Evolutionary conservation across 345 rosid species (phyloP), one percentile per base, ranked within the genome.

Genomic region (Citrus hindsii): DNA sequence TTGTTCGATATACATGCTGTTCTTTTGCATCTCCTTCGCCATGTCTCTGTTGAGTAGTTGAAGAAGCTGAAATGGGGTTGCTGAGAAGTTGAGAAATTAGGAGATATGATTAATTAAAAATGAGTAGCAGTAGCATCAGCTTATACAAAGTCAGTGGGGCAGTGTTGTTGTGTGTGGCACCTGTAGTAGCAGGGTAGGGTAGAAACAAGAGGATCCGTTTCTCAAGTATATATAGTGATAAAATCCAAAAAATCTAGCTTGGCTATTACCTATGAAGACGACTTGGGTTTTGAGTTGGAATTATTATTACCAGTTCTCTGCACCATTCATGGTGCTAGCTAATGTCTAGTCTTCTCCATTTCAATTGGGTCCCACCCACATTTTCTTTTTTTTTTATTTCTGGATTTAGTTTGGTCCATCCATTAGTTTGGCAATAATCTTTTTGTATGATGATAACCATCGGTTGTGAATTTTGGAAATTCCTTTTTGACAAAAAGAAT

Each of bases 1-100:
- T 21, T 82, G 87, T 72, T 88, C 85, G 18, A 89, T 69, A 72
- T 33, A 73, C 86, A 92, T 73, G 83, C 78, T 80, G 76, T 53
- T 74, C 27, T 58, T 77, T 8, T 80, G 83, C 85, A 80, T 81
- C 79, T 84, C 87, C 32, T 28, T 78, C 38, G 78, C 87, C 87
- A 82, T 80, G 66, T 82, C 67, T 77, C 55, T 33, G 28, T 32
- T 7, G 56, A 42, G 6, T 19, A 6, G 37, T n/a, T 18, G 13
- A 59, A 37, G 24, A 73, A 53, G 58, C 58, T 53, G 58, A 53
- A 53, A 53, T 53, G 58, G 58, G 58, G n/a, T 53, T 6, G 58
- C 6, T 53, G 12, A 51, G 58, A 53, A 53, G 22, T 53, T 37
- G 71, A 67, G 28, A 46, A 46, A 13, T 13, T 46, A 46, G 14